Percentiles rank a stretch among this genome's conserved stretches.
phyloP scores from a whole-genome alignment of 2,329 filamentous ascomycete genomes.

The Orbilia javanica region DNA sequence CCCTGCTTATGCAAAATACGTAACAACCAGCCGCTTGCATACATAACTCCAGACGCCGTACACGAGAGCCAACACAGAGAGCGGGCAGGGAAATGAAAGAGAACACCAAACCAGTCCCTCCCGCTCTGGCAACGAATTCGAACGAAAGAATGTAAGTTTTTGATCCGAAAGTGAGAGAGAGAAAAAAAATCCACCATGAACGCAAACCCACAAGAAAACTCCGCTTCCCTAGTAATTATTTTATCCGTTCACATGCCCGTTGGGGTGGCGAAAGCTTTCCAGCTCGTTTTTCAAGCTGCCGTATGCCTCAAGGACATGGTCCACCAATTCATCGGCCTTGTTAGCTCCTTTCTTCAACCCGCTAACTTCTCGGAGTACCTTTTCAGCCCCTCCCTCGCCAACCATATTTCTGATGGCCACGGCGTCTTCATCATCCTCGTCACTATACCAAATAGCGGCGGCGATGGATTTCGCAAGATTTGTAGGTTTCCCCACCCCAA shows the following conservation, averaged over 20 bases:
- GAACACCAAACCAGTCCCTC: not conserved
- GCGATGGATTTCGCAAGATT: conserved; percentile 85
- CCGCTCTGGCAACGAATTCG: not conserved
- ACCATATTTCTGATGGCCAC: conserved; percentile 87
- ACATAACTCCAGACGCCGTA: too few species aligned
- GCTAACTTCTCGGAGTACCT: conserved; percentile 83
- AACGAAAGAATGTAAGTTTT: not conserved
- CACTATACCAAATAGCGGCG: conserved; percentile 95
- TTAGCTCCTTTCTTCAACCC: conserved; percentile 82
- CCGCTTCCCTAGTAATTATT: not conserved
- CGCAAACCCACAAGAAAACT: not conserved
- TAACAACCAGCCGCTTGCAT: not conserved
- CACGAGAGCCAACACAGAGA: not conserved
- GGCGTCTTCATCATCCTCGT: conserved; percentile 92
- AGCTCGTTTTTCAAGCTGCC: conserved; percentile 27
- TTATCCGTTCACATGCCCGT: not conserved
- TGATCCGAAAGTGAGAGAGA: too few species aligned
- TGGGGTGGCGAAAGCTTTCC: conserved; percentile 20
- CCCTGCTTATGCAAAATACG: conserved; percentile 3
- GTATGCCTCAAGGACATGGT: conserved; percentile 67
- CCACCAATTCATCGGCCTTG: conserved; percentile 80
- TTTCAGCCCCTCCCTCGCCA: conserved; percentile 77
- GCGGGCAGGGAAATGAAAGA: not conserved
- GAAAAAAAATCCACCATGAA: not conserved
- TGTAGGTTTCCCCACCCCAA: conserved; percentile 71